phyloP scores from a whole-genome alignment of 306 rosid genomes.

The Cyclanthera cordifolia region DNA sequence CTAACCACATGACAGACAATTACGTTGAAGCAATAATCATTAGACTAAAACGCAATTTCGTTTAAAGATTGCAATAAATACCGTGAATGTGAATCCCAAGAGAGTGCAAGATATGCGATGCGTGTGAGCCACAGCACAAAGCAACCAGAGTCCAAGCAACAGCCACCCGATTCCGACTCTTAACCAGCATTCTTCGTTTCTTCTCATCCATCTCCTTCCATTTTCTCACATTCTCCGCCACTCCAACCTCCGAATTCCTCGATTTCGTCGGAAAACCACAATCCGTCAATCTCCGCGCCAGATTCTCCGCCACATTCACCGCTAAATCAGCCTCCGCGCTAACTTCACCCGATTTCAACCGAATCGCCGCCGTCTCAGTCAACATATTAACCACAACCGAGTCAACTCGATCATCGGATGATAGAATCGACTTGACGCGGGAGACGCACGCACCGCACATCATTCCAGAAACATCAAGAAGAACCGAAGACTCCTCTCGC shows the following conservation, averaged over 20 bases:
- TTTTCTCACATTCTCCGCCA: slow-evolving; percentile 73
- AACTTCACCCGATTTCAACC: slow-evolving; percentile 35
- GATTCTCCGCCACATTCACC: slow-evolving; percentile 46
- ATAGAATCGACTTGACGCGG: slow-evolving; percentile 66
- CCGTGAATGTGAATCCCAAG: slow-evolving; percentile 86
- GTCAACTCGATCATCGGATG: slow-evolving; percentile 69
- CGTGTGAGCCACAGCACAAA: slow-evolving; percentile 87
- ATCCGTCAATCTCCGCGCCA: slow-evolving; percentile 59
- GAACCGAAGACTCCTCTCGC: slow-evolving; percentile 38
- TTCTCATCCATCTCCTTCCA: slow-evolving; percentile 81
- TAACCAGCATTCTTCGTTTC: slow-evolving; percentile 53
- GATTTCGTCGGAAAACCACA: slow-evolving; percentile 70
- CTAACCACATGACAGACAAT: neutral
- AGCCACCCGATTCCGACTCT: slow-evolving; percentile 68
- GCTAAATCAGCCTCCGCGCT: slow-evolving; percentile 16
- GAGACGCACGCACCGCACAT: slow-evolving; percentile 94
- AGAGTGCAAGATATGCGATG: slow-evolving; percentile 77
- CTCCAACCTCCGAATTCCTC: slow-evolving; percentile 60
- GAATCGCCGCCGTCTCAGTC: slow-evolving; percentile 91
- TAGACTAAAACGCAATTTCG: too few relatives aligned
- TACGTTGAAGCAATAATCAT: neutral
- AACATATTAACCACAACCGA: slow-evolving; percentile 85
- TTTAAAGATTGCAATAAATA: slow-evolving; percentile 14
- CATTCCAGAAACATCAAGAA: slow-evolving; percentile 84
- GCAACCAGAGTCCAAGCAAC: slow-evolving; percentile 94